Percentiles rank a stretch among this genome's conserved stretches.
phyloP scores from a whole-genome alignment of 1,284 basidiomycete species.

The Moesziomyces antarcticus region DNA sequence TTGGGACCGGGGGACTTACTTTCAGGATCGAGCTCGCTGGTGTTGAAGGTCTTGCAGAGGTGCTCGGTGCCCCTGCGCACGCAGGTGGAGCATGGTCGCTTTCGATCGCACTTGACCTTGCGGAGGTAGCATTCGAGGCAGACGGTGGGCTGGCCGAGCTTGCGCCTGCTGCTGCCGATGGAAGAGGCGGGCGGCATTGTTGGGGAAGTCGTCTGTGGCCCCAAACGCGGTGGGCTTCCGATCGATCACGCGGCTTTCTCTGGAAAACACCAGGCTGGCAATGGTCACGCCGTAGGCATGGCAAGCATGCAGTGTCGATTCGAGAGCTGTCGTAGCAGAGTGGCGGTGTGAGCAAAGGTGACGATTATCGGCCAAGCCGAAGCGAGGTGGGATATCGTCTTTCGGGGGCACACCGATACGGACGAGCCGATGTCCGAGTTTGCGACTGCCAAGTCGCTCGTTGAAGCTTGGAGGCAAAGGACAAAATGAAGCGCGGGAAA shows the following conservation, averaged over 20 bases:
- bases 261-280: neutral
- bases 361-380: too few species aligned
- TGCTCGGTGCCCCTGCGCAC: constrained; percentile 38
- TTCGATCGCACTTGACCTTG: constrained; percentile 54
- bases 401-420: too few species aligned
- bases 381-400: too few species aligned
- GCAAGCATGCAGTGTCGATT: neutral
- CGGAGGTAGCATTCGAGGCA: constrained; percentile 52
- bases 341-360: too few species aligned
- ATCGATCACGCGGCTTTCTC: neutral
- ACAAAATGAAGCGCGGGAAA: too few species aligned
- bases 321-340: too few species aligned
- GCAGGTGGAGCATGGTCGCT: constrained; percentile 43
- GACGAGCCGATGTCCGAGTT: too few species aligned
- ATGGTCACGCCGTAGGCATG: neutral
- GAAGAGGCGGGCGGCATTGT: constrained; percentile 35
- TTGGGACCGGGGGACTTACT: constrained; percentile 18
- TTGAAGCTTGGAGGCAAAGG: too few species aligned
- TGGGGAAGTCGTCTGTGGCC: neutral
- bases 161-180: constrained; percentile 45
- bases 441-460: too few species aligned
- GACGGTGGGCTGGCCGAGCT: constrained; percentile 48
- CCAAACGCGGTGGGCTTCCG: neutral
- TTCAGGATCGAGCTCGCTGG: constrained; percentile 44
- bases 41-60: constrained; percentile 52